phyloP scores from a whole-genome alignment of 495 filamentous ascomycete genomes.

The Patellaria atrata region DNA sequence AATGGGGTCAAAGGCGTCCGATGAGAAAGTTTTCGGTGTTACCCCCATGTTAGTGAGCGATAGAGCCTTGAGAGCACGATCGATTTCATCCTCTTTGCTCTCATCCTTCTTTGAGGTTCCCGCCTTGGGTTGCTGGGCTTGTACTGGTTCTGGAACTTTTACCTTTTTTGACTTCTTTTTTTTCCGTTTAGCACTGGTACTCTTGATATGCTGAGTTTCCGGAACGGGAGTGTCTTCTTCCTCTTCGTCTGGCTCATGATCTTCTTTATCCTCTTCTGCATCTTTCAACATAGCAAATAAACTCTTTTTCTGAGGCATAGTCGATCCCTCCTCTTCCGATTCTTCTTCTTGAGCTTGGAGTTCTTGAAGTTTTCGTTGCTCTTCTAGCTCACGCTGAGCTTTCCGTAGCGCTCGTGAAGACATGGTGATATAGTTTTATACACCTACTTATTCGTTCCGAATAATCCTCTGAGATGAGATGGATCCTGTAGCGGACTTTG shows the following conservation, averaged over 20 bases:
- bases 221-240: slow-evolving; percentile 7
- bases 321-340: slow-evolving; percentile 20
- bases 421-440: slow-evolving; percentile 38
- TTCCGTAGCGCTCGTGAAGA: slow-evolving; percentile 69
- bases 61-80: slow-evolving; percentile 60
- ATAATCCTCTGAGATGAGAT: no score
- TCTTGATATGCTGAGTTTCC: no score
- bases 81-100: slow-evolving; percentile 60
- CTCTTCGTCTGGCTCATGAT: slow-evolving; percentile 21
- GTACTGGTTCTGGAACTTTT: slow-evolving; percentile 29
- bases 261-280: slow-evolving; percentile 25
- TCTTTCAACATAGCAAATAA: slow-evolving; percentile 15
- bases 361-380: slow-evolving; percentile 42
- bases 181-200: slow-evolving; percentile 20
- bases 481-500: no score
- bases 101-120: slow-evolving; percentile 1
- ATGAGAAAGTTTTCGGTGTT: slow-evolving; percentile 17
- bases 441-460: no score
- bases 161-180: slow-evolving; percentile 36
- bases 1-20: slow-evolving; percentile 18
- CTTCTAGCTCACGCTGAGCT: slow-evolving; percentile 42
- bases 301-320: slow-evolving; percentile 10
- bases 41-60: no score
- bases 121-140: slow-evolving; percentile 10
- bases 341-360: slow-evolving; percentile 28